Evolutionary conservation across 257 asterid genomes (phyloP), one percentile per base, ranked within the genome.

Genomic region (Lantana camara): DNA sequence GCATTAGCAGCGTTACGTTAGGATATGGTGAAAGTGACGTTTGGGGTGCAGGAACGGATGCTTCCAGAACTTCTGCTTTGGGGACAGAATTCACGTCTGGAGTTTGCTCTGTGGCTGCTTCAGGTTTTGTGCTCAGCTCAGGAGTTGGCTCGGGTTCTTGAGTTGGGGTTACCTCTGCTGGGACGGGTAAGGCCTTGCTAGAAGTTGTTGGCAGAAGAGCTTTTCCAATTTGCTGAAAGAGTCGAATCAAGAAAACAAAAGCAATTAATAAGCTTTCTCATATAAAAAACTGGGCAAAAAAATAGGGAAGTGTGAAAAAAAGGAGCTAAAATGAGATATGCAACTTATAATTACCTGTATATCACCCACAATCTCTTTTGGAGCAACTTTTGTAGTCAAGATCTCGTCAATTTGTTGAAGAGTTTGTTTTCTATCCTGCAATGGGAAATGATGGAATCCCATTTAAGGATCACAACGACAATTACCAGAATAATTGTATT

Each of bases 1-100:
- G 62, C 51, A 32, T 35, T 6, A 15, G 46, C 2, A 70, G 3
- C 46, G 4, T 90, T 83, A 94, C 99, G 27, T 83, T 86, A 13
- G 99, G 93, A 69, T 82, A 94, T 48, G 97, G 99, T 16, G 97
- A 94, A 32, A 85, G 97, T 16, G 97, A 73, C 67, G 84, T 78
- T 57, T 92, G 37, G 73, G 47, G 38, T 69, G 29, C 67, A 38
- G 95, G 79, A 37, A 64, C 60, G 7, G 92, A 64, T 60, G 82
- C 86, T 69, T 65, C 66, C 60, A 71, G 23, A 41, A 69, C 83
- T 78, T 84, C 86, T 30, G 86, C 77, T 40, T 73, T 75, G 48
- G 87, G 75, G 56, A 69, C 87, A 37, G 89, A 83, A 66, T 86
- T 90, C 70, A 83, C 72, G 60, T 69, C 84, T 48, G 84, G 84